Evolutionary conservation across 169 alveolate genomes (phyloP).

Genomic region (Plasmodium knowlesi): DNA sequence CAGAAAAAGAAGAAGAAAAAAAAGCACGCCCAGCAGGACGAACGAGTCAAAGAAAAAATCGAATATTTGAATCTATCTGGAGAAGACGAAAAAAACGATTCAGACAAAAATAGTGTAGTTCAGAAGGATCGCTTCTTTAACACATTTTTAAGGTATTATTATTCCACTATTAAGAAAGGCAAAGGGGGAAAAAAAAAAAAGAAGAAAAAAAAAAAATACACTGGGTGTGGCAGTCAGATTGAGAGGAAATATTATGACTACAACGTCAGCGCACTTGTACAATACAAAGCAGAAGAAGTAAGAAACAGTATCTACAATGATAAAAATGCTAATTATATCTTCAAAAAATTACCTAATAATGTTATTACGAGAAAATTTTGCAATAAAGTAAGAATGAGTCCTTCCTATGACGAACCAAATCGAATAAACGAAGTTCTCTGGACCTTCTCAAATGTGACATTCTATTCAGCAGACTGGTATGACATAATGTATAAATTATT

Average conservation of each 20-base stretch:
- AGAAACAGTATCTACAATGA: constrained; percentile 42
- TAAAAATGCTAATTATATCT: constrained; percentile 8
- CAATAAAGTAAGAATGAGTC: background rate
- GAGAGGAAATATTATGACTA: constrained; percentile 7
- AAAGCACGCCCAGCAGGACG: background rate
- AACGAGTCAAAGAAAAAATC: background rate
- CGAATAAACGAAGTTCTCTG: constrained; percentile 16
- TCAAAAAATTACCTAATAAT: background rate
- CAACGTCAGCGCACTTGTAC: constrained; percentile 56
- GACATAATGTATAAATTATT: constrained; percentile 50
- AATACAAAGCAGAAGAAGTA: constrained; percentile 30
- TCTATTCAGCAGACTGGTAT: constrained; percentile 73
- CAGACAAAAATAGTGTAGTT: background rate
- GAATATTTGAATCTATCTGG: background rate
- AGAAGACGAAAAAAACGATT: background rate
- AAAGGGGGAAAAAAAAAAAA: background rate
- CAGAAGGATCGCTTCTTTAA: background rate
- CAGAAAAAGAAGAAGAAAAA: background rate
- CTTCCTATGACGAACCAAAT: background rate
- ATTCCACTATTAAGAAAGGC: background rate
- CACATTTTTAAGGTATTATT: background rate
- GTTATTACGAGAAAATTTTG: background rate
- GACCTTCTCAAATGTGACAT: constrained; percentile 57
- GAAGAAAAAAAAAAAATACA: background rate
- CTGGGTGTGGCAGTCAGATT: background rate